Evolutionary conservation across 331 rosid species (phyloP).

Genomic region (Stylosanthes scabra): DNA sequence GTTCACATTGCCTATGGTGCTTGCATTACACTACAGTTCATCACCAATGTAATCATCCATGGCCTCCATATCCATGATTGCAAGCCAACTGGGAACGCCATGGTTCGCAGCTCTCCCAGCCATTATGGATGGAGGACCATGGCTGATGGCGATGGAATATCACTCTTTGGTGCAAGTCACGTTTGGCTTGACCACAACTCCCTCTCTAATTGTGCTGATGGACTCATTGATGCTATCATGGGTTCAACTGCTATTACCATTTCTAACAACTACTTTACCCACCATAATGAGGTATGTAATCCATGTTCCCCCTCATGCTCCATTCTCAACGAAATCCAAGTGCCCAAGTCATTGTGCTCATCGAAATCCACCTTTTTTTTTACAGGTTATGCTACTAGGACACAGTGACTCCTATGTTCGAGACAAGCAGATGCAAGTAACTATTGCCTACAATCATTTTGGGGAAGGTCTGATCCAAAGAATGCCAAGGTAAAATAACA

Average conservation of each 20-base stretch:
- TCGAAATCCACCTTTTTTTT: neutral
- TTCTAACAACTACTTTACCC: slow-evolving; percentile 35
- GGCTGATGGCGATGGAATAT: slow-evolving; percentile 85
- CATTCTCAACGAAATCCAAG: too few relatives aligned
- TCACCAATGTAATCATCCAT: slow-evolving; percentile 88
- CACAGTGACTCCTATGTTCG: slow-evolving; percentile 34
- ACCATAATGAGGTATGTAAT: slow-evolving; percentile 43
- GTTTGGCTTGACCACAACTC: slow-evolving; percentile 42
- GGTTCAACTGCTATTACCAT: slow-evolving; percentile 40
- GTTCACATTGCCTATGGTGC: slow-evolving; percentile 95
- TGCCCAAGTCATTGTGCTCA: neutral
- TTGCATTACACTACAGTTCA: slow-evolving; percentile 81
- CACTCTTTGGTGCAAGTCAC: slow-evolving; percentile 34
- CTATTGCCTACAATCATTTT: slow-evolving; percentile 60
- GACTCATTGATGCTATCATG: slow-evolving; percentile 37
- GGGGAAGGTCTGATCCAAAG: slow-evolving; percentile 39
- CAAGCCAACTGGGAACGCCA: slow-evolving; percentile 89
- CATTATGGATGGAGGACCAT: slow-evolving; percentile 96
- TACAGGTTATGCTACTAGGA: slow-evolving; percentile 50
- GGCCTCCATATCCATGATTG: slow-evolving; percentile 89
- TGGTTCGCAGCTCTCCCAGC: slow-evolving; percentile 93
- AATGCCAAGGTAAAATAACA: slow-evolving; percentile 30
- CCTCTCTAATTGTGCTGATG: slow-evolving; percentile 32
- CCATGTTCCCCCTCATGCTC: neutral
- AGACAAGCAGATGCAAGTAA: slow-evolving; percentile 78